These are phyloP conservation scores for Syzygium malaccense DNA, from an alignment of 441 rosid species.

Conservation along the genomic window DNA sequence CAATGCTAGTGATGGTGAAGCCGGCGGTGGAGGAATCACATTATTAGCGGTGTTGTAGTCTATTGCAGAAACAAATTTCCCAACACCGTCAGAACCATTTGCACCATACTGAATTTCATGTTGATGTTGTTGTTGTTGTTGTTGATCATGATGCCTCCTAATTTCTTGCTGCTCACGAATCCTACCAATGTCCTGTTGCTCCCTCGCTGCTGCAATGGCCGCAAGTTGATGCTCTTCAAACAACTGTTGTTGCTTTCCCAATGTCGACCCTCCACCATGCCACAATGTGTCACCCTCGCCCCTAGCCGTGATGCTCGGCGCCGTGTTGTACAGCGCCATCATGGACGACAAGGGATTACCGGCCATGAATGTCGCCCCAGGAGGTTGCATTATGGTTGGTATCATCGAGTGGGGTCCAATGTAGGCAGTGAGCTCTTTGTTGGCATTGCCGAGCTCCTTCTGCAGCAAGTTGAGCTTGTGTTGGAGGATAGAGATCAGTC, in stretches of 20 bases:
- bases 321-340: constrained; percentile 23
- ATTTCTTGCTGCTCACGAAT: constrained; percentile 32
- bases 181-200: constrained; percentile 51
- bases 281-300: constrained; percentile 16
- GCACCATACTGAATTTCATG: constrained; percentile 22
- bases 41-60: constrained; percentile 35
- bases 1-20: constrained; percentile 38
- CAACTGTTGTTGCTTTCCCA: constrained; percentile 29
- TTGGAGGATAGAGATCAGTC: constrained; percentile 7
- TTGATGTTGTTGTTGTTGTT: constrained; percentile 31
- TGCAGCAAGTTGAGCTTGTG: constrained; percentile 46
- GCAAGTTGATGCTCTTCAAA: constrained; percentile 53
- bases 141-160: constrained; percentile 1
- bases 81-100: constrained; percentile 22
- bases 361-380: constrained; percentile 17
- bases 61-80: constrained; percentile 26
- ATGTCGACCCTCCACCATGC: constrained; percentile 18
- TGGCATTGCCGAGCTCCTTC: constrained; percentile 42
- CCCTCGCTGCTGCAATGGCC: constrained; percentile 38
- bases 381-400: constrained; percentile 34
- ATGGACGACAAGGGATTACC: constrained; percentile 29
- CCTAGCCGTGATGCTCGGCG: constrained; percentile 37
- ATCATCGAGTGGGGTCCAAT: constrained; percentile 70
- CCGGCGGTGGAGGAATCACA: constrained; percentile 32
- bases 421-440: constrained; percentile 52